Evolutionary conservation across 1,284 basidiomycete species (phyloP).

Genomic region (Sanghuangporus weigelae): DNA sequence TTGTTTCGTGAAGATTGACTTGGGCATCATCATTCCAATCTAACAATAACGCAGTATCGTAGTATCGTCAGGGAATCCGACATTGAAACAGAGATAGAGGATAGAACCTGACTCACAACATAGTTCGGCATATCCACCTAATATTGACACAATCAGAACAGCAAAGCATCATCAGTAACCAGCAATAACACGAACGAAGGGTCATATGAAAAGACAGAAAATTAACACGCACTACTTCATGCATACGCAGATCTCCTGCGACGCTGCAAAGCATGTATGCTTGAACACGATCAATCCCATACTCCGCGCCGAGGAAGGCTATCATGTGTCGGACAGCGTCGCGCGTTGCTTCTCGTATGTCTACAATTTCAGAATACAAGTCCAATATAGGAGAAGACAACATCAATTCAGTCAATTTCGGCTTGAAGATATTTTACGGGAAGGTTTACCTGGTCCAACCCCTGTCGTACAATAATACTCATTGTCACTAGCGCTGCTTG

Average conservation of each 20-base stretch:
- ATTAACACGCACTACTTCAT: constrained; percentile 47
- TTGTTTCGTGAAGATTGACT: constrained; percentile 20
- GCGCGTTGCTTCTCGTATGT: constrained; percentile 49
- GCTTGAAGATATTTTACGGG: not conserved
- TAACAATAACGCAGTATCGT: not conserved
- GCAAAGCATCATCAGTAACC: not conserved
- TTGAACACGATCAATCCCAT: constrained; percentile 36
- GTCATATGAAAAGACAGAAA: not conserved
- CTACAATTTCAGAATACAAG: constrained; percentile 22
- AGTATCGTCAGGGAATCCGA: not conserved
- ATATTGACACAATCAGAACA: not conserved
- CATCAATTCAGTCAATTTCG: not conserved
- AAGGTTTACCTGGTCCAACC: constrained; percentile 37
- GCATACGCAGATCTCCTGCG: constrained; percentile 52
- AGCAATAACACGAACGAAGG: not conserved
- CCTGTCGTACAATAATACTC: constrained; percentile 57
- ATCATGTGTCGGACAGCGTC: constrained; percentile 56
- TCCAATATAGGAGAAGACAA: not conserved
- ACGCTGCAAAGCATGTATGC: constrained; percentile 63
- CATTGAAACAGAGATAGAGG: not conserved
- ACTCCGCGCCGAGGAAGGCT: constrained; percentile 38
- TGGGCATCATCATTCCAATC: constrained; percentile 31
- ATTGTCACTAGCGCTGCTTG: constrained; percentile 24
- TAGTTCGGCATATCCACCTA: constrained; percentile 66
- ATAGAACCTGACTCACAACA: constrained; percentile 35